Evolutionary conservation across 345 rosid genomes (phyloP), one percentile per base, ranked within the genome.

Genomic region (Boechera stricta): DNA sequence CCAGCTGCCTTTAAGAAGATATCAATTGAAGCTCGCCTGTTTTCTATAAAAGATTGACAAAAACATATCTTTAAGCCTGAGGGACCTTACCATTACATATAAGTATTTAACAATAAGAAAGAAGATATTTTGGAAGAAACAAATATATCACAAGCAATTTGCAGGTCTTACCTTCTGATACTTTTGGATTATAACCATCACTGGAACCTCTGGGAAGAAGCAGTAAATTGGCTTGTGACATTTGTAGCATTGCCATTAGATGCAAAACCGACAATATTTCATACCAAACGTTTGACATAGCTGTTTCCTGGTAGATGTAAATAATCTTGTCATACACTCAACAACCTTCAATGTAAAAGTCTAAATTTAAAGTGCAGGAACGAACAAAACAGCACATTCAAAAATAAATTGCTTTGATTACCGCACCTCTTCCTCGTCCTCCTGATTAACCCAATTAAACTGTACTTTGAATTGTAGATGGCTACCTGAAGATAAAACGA

Each of bases 1-100:
- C 99, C 99, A 39, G 97, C 96, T 48, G 98, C 99, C 87, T 90
- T 91, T 83, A 96, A 82, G 89, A 96, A 93, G 61, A 91, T 84
- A 80, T 96, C 97, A 54, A 96, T 55, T 0, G 97, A 86, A 45
- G 93, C 92, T 77, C 94, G 86, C 84, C 96, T 90, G 86, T 85
- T 89, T 75, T 93, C 98, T 96, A 77, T 36, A 69, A 60, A 29
- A 73, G 4, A 72, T 54, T 45, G 9, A 63, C 62, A 57, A 8
- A 74, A 16, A 44, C 42, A 55, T 48, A 10, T 24, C 24, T 3
- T 63, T 62, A 67, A 26, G 44, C 61, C 54, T 41, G 61, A 52
- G 36, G 28, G 24, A 55, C 24, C 45, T 7, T 13, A 38, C 28
- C n/a, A 9, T 21, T 39, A 39, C 15, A 56, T 5, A 9, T 41